A percentile compares a stretch with the other conserved stretches of the same genome.
phyloP scores from a whole-genome alignment of 345 rosid species.

The Citropsis articulata region DNA sequence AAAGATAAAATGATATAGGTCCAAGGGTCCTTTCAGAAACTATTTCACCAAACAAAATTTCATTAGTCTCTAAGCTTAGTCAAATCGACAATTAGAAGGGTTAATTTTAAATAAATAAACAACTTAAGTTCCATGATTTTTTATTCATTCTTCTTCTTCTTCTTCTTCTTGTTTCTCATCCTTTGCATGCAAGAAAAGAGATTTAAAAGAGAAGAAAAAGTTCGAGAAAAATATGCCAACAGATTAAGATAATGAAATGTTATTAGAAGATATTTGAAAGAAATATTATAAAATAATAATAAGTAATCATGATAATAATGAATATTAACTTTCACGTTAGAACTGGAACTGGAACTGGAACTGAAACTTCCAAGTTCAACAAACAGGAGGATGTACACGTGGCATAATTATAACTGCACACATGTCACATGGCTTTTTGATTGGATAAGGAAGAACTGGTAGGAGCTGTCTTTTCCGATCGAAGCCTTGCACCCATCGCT shows the following conservation, averaged over 20 bases:
- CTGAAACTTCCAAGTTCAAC: background rate
- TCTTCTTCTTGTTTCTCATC: background rate
- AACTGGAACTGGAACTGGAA: background rate
- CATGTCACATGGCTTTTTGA: background rate
- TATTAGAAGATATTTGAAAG: background rate
- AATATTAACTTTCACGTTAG: constrained; percentile 26
- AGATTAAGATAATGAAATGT: background rate
- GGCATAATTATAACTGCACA: constrained; percentile 14
- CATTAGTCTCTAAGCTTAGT: background rate
- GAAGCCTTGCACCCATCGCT: constrained; percentile 78
- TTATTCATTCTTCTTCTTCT: background rate
- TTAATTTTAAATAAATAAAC: background rate
- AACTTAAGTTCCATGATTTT: too few relatives aligned
- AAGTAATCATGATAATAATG: background rate
- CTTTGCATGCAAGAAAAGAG: constrained; percentile 27
- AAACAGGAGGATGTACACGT: background rate
- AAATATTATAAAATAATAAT: background rate
- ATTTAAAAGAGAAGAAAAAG: background rate
- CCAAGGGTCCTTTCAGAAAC: constrained; percentile 22
- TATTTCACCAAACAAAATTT: constrained; percentile 24
- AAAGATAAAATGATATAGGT: constrained; percentile 10
- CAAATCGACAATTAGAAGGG: constrained; percentile 18
- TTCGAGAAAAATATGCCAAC: background rate
- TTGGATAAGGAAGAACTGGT: constrained; percentile 12
- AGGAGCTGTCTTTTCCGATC: constrained; percentile 41